A percentile compares a stretch with the other conserved stretches of the same genome.
Conservation (phyloP, 371 early-diverging fungal species). For the Dichotomocladium elegans region DNA sequence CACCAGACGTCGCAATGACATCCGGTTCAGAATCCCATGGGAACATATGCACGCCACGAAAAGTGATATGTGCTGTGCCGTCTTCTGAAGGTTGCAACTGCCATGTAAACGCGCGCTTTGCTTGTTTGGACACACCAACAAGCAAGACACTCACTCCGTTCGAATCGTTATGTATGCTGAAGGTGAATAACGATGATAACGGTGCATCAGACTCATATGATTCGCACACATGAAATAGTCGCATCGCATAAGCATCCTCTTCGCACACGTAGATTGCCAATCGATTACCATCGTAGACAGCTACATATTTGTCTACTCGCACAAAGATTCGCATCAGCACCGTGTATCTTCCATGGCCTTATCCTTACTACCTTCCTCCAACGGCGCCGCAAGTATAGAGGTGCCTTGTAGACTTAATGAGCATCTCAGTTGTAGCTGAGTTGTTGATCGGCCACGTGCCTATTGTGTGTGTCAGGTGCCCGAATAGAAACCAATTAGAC, state of each 20-base stretch:
- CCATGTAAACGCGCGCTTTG: slow-evolving; percentile 21
- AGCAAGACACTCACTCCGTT: slow-evolving; percentile 6
- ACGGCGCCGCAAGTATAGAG: slow-evolving; percentile 18
- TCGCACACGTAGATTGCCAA: slow-evolving; percentile 26
- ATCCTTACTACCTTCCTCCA: slow-evolving; percentile 24
- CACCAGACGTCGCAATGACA: background rate
- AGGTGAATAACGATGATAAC: slow-evolving; percentile 30
- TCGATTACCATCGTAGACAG: slow-evolving; percentile 33
- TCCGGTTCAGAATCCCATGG: slow-evolving; percentile 1
- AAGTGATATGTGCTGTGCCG: background rate
- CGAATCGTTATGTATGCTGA: slow-evolving; percentile 8
- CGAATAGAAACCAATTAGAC: background rate
- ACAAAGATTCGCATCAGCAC: background rate
- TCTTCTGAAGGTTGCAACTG: slow-evolving; percentile 6
- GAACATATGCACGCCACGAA: slow-evolving; percentile 3
- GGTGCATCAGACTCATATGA: slow-evolving; percentile 8
- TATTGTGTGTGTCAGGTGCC: no score
- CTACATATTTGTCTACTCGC: slow-evolving; percentile 26
- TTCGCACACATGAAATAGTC: slow-evolving; percentile 23
- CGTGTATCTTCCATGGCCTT: background rate
- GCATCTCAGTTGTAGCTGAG: slow-evolving; percentile 27
- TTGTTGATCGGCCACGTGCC: slow-evolving; percentile 27
- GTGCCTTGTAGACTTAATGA: slow-evolving; percentile 16
- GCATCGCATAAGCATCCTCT: slow-evolving; percentile 19
- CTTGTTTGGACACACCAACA: slow-evolving; percentile 19